A percentile compares a stretch with the other conserved stretches of the same genome.
Evolutionary conservation across 371 early-diverging fungal genomes (phyloP).

Genomic region (Mucor saturninus): DNA sequence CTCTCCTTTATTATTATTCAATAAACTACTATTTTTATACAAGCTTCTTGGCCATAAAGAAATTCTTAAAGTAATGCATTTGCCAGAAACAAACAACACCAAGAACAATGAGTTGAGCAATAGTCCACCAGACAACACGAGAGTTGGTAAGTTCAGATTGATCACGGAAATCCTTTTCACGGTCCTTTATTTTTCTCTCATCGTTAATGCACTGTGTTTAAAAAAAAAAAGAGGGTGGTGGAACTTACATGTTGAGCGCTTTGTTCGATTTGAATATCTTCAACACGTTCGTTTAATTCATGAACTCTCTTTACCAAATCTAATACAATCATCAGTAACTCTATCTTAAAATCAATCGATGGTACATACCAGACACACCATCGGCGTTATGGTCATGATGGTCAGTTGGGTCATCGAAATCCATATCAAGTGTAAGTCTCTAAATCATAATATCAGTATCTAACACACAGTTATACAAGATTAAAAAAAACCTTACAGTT

Average conservation of each 20-base stretch:
- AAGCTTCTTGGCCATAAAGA: conserved; percentile 95
- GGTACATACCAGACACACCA: conserved; percentile 57
- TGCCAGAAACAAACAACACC: conserved; percentile 91
- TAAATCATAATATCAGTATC: conserved; percentile 38
- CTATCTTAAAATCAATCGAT: too few species aligned
- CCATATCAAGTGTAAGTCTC: conserved; percentile 75
- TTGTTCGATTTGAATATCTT: conserved; percentile 88
- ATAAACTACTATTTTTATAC: conserved; percentile 60
- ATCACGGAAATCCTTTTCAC: conserved; percentile 90
- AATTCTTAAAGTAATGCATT: conserved; percentile 86
- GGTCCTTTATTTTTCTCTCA: conserved; percentile 57
- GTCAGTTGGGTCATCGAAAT: conserved; percentile 72
- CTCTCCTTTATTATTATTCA: neutral
- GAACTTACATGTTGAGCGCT: conserved; percentile 82
- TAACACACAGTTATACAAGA: conserved; percentile 16
- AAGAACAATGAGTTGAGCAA: conserved; percentile 83
- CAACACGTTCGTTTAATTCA: conserved; percentile 82
- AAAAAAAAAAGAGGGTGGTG: neutral
- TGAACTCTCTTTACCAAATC: conserved; percentile 75
- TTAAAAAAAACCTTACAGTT: conserved; percentile 43
- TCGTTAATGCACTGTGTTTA: neutral
- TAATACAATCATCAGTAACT: neutral
- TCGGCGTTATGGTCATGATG: conserved; percentile 63
- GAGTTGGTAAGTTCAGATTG: conserved; percentile 83
- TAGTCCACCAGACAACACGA: conserved; percentile 87